Evolutionary conservation across 1,139 yeast species (phyloP), one percentile per base, ranked within the genome.

Genomic region (Barnettozyma hawaiiensis): DNA sequence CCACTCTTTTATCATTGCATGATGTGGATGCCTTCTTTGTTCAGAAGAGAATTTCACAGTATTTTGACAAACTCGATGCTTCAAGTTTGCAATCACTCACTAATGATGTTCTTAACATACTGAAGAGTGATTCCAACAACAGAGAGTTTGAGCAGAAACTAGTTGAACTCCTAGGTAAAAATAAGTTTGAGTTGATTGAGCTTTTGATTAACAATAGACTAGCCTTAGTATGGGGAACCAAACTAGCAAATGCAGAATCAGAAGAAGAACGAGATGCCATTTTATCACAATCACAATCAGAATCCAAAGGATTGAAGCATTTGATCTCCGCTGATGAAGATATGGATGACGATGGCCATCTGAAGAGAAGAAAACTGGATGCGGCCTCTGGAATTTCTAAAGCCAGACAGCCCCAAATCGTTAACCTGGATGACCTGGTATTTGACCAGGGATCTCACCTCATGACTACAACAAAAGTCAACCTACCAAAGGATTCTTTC

Each of bases 401-500:
- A 34, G 39, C 47, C 35, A 45, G 78, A 41, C 57, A 58, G 29
- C 94, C 92, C 0, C 66, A 67, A 41, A 63, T 76, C 26, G 71
- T 87, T 2, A 89, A 86, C 55, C 64, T 90, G 11, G 80, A 76
- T 19, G 70, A 77, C 11, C 63, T 85, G 11, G 70, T 70, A 0
- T 84, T 87, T 54, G 86, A 83, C 35, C 82, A 84, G 57, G 90
- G 92, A 0, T 71, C 84, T 1, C 85, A 78, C 52, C 64, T 82
- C 9, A 74, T 84, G 76, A 73, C 90, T 1, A 71, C 74, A 3
- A 65, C 81, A 2, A 83, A 81, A 49, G 78, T 92, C 15, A 73
- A 73, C 43, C 71, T 92, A 14, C 97, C 98, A 0, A 75, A 75
- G 46, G 96, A 95, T 1, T 83, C 97, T 0, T 85, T 76, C 57